Percentiles rank a stretch among this genome's conserved stretches.
These are phyloP conservation scores for Meripilus lineatus DNA, from an alignment of 1,284 basidiomycete genomes.

Conservation along the genomic window DNA sequence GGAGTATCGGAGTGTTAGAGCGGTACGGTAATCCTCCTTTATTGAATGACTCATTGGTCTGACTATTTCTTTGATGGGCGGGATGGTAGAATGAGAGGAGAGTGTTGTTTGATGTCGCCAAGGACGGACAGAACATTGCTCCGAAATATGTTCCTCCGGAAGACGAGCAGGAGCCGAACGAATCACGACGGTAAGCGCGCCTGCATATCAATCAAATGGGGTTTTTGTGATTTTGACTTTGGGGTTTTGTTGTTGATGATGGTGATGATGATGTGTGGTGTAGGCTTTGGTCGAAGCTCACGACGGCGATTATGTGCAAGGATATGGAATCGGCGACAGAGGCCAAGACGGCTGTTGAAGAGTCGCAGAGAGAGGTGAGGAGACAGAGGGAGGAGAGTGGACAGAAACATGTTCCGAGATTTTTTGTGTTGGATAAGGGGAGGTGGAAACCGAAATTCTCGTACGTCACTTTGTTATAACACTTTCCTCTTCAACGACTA, in stretches of 20 bases:
- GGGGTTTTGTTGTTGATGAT: no score
- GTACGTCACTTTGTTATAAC: conserved; percentile 34
- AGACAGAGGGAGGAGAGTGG: conserved; percentile 74
- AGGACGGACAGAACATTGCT: conserved; percentile 67
- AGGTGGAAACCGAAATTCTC: conserved; percentile 78
- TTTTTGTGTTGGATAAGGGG: conserved; percentile 71
- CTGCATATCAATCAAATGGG: no score
- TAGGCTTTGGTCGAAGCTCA: conserved; percentile 84
- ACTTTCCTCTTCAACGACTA: no score
- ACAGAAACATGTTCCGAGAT: conserved; percentile 64
- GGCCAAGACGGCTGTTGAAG: conserved; percentile 89
- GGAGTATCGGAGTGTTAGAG: conserved; percentile 78
- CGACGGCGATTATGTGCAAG: conserved; percentile 79
- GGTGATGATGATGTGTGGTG: neutral
- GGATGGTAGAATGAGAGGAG: conserved; percentile 71
- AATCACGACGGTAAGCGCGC: conserved; percentile 72
- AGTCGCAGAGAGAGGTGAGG: conserved; percentile 85
- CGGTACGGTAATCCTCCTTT: conserved; percentile 21
- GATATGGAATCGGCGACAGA: conserved; percentile 95
- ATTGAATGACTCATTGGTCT: neutral
- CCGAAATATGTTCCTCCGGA: conserved; percentile 85
- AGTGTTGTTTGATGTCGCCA: conserved; percentile 80
- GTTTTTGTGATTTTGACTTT: no score
- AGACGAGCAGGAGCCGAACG: conserved; percentile 85
- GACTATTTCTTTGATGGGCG: conserved; percentile 39